phyloP scores from a whole-genome alignment of 176 grass and related monocot species.

The Stipa capillata region DNA sequence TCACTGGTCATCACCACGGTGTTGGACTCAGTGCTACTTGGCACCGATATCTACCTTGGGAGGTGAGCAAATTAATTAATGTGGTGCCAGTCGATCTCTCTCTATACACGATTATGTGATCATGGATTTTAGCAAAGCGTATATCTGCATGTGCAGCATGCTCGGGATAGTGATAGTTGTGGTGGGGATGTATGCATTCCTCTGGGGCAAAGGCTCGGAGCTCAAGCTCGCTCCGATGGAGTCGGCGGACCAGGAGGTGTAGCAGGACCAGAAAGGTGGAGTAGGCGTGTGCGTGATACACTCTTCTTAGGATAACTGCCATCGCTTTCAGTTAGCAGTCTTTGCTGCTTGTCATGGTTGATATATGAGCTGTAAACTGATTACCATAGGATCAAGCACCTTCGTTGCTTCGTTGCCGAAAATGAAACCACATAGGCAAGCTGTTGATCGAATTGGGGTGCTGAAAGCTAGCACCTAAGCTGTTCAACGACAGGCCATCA shows the following conservation, averaged over 20 bases:
- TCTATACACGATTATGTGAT: neutral
- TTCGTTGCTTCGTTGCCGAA: no score
- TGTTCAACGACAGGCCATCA: no score
- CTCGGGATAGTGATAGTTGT: neutral
- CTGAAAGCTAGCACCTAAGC: no score
- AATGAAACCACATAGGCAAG: no score
- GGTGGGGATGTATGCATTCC: neutral
- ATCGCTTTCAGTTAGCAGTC: no score
- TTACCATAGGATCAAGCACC: no score
- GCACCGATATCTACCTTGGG: slow-evolving; percentile 3
- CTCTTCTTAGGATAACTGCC: no score
- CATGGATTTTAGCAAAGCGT: neutral
- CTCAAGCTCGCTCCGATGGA: neutral
- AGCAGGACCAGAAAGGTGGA: neutral
- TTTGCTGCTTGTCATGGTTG: no score
- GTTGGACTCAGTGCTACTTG: neutral
- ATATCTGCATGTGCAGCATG: neutral
- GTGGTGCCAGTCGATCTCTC: neutral
- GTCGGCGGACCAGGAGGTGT: neutral
- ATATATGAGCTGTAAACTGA: no score
- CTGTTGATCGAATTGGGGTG: no score
- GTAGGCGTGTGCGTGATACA: no score
- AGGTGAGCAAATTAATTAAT: slow-evolving; percentile 1
- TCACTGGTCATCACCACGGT: slow-evolving; percentile 4
- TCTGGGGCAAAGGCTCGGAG: neutral